Evolutionary conservation across 768 basidiomycete species (phyloP), one percentile per base, ranked within the genome.

Genomic region (Russula sp.): DNA sequence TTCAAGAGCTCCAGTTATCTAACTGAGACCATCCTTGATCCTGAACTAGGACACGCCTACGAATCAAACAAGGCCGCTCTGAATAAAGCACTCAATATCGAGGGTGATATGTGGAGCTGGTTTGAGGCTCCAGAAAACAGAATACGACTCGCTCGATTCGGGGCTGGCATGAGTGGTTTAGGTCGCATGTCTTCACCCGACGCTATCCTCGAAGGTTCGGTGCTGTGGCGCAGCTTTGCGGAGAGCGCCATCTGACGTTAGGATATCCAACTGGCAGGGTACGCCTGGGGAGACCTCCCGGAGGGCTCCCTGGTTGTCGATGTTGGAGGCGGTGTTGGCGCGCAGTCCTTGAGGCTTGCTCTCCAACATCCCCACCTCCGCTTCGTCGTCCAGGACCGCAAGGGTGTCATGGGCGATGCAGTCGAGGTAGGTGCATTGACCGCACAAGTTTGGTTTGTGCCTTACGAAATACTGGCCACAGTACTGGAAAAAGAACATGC

Each of bases 1-100:
- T 63, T 66, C 59, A 70, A 70, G 43, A 46, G 58, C 8, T 62
- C 64, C 9, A 64, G 65, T 1, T 69, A 70, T 52, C 58, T 70
- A 9, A 14, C 65, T 1, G 70, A 72, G 41, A 55, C 63, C 1
- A 35, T 73, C 10, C 47, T 65, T 22, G 61, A 66, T 16, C 58
- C 67, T 9, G 55, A 53, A 13, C 7, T 42, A 7, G 60, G 45
- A 22, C 53, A 55, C 18, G 14, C 46, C 13, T 20, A 13, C 20
- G 46, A 48, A 38, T 0, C 46, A 36, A 42, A 34, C 18, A 61
- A 57, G 22, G 25, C 60, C 1, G 45, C 60, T 38, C 10, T 61
- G 22, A 55, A 49, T 35, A 54, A 41, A 38, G 60, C 60, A 13
- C 41, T 29, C 39, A 35, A 38, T 18, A 11, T 41, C 47, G 46